A percentile compares a stretch with the other conserved stretches of the same genome.
Conservation (phyloP, 1,284 basidiomycete species). For the Marasmius tenuissimus region DNA sequence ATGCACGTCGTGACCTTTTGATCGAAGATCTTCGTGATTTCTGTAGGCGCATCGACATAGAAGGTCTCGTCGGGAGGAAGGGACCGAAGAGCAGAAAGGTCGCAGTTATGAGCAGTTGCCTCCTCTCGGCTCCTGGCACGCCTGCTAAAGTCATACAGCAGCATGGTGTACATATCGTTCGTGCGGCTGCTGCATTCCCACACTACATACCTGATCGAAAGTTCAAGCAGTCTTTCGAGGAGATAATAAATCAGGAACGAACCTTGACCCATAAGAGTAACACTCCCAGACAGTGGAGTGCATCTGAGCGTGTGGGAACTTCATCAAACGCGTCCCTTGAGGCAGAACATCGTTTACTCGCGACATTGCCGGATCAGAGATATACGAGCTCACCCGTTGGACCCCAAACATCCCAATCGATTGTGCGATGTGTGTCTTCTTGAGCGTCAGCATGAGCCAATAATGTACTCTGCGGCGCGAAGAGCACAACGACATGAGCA, state of each 20-base stretch:
- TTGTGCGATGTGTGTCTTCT: conserved; percentile 21
- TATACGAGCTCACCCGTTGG: conserved; percentile 18
- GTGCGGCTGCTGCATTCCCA: conserved; percentile 16
- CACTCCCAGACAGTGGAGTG: conserved; percentile 55
- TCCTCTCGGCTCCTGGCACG: conserved; percentile 34
- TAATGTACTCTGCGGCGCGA: conserved; percentile 48
- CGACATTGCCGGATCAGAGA: not conserved
- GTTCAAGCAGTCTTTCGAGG: not conserved
- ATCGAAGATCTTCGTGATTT: conserved; percentile 24
- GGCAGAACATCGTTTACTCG: not conserved
- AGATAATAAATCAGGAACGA: conserved; percentile 21
- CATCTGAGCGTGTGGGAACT: conserved; percentile 25
- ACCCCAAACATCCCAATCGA: conserved; percentile 57
- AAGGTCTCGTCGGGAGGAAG: not conserved
- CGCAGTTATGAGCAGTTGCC: not conserved
- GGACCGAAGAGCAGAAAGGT: not conserved
- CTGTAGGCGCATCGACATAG: not conserved
- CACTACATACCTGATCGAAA: conserved; percentile 20
- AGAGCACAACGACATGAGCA: conserved; percentile 36
- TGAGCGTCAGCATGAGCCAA: conserved; percentile 29
- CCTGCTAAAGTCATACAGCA: conserved; percentile 54
- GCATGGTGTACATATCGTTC: conserved; percentile 1
- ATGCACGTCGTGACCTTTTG: conserved; percentile 42
- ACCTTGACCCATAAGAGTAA: conserved; percentile 55
- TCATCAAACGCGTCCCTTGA: conserved; percentile 37